These are phyloP conservation scores for Ceratobasidium sp. DNA, from an alignment of 1,284 basidiomycete genomes.

Conservation along the genomic window DNA sequence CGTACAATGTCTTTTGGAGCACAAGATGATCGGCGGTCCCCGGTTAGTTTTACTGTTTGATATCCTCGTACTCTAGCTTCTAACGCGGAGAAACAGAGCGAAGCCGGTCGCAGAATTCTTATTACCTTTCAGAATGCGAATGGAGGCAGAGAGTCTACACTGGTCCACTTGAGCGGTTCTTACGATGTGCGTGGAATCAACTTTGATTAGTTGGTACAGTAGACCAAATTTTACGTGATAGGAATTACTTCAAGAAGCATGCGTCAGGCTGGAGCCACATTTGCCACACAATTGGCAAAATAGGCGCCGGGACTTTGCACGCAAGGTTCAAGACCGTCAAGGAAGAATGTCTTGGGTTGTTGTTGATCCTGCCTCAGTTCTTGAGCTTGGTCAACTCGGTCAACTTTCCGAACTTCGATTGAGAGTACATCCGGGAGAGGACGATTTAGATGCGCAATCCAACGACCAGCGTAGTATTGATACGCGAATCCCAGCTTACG, in stretches of 20 bases:
- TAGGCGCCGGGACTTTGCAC: conserved; percentile 20
- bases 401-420: conserved; percentile 22
- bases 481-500: conserved; percentile 14
- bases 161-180: neutral
- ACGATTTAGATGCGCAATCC: neutral
- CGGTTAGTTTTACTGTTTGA: neutral
- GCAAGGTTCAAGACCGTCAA: neutral
- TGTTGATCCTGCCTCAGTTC: neutral
- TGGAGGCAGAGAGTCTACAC: conserved; percentile 10
- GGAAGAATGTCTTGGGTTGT: conserved; percentile 11
- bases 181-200: neutral
- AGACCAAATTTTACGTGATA: neutral
- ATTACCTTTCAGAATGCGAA: neutral
- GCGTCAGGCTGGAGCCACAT: neutral
- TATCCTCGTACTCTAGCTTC: neutral
- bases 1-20: neutral
- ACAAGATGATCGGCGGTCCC: neutral
- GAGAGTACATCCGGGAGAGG: neutral
- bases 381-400: conserved; percentile 11
- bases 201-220: too few relatives aligned
- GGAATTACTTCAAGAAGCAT: conserved; percentile 12
- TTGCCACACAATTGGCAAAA: conserved; percentile 6
- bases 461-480: conserved; percentile 10
- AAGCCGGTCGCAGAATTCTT: neutral
- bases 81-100: neutral